Conservation (phyloP, 768 basidiomycete genomes). For the Boletus rubroflammeus region DNA sequence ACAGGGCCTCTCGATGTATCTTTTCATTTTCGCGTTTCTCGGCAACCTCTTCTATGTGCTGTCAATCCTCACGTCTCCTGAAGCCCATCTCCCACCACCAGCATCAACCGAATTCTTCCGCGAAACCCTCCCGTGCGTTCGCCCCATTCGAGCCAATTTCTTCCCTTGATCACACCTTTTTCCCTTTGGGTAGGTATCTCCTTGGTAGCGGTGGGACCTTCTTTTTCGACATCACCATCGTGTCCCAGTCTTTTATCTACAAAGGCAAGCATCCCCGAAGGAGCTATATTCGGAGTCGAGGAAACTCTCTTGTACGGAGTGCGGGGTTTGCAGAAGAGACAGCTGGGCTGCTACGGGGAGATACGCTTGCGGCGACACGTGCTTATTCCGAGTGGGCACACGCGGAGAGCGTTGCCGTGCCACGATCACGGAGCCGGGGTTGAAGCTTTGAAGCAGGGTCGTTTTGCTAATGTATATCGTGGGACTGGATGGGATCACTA, state of each 20-base stretch:
- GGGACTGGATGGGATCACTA: neutral
- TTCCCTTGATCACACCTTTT: neutral
- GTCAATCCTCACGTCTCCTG: slow-evolving; percentile 81
- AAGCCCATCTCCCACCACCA: slow-evolving; percentile 52
- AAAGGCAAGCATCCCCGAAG: slow-evolving; percentile 43
- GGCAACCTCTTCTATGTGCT: slow-evolving; percentile 93
- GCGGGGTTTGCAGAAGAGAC: slow-evolving; percentile 43
- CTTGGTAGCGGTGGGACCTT: slow-evolving; percentile 92
- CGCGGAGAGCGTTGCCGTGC: slow-evolving; percentile 17
- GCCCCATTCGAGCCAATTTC: neutral
- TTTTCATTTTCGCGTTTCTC: slow-evolving; percentile 91
- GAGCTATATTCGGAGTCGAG: slow-evolving; percentile 21
- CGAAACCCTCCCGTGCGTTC: slow-evolving; percentile 81
- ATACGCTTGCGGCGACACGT: slow-evolving; percentile 33
- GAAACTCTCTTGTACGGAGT: slow-evolving; percentile 26
- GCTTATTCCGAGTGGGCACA: slow-evolving; percentile 22
- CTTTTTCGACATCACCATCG: slow-evolving; percentile 89
- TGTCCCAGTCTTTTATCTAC: slow-evolving; percentile 82
- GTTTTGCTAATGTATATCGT: slow-evolving; percentile 5
- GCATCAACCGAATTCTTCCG: slow-evolving; percentile 63
- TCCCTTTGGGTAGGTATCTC: slow-evolving; percentile 55
- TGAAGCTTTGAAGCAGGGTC: slow-evolving; percentile 31
- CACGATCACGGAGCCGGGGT: slow-evolving; percentile 38
- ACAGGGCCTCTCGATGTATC: slow-evolving; percentile 87
- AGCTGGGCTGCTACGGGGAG: slow-evolving; percentile 45